These are phyloP conservation scores for Glycyrrhiza uralensis DNA, from an alignment of 306 rosid species.

Conservation along the genomic window DNA sequence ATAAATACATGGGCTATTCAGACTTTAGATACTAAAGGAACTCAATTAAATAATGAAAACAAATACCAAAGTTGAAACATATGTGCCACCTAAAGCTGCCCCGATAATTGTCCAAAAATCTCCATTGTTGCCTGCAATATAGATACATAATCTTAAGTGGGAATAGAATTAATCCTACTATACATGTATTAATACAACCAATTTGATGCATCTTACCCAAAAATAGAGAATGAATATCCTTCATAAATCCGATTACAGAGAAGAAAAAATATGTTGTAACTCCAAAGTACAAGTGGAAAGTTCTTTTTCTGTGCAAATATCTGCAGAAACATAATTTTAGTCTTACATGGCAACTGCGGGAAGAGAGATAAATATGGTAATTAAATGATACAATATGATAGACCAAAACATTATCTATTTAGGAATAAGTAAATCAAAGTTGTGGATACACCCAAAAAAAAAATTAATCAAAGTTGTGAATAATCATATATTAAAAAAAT, in stretches of 20 bases:
- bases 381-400: constrained; percentile 4
- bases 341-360: constrained; percentile 7
- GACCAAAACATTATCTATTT: not conserved
- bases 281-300: constrained; percentile 69
- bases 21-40: not conserved
- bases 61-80: constrained; percentile 91
- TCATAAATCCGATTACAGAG: constrained; percentile 81
- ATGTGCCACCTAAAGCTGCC: constrained; percentile 98
- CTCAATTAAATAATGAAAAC: constrained; percentile 13
- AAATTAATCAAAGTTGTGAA: not conserved
- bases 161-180: constrained; percentile 9
- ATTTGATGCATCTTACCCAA: constrained; percentile 71
- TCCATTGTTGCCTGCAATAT: constrained; percentile 59
- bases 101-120: constrained; percentile 70
- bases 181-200: constrained; percentile 24
- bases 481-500: not conserved
- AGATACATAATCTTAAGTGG: constrained; percentile 21
- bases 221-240: constrained; percentile 75
- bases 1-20: not conserved
- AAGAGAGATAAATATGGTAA: constrained; percentile 16
- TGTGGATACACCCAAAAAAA: too few species aligned
- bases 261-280: constrained; percentile 82
- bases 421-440: not conserved
- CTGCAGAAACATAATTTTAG: constrained; percentile 44
- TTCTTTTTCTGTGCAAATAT: constrained; percentile 59